Evolutionary conservation across 2,329 filamentous ascomycete species (phyloP), one percentile per base, ranked within the genome.

Genomic region (Chalaropsis ovoidea): DNA sequence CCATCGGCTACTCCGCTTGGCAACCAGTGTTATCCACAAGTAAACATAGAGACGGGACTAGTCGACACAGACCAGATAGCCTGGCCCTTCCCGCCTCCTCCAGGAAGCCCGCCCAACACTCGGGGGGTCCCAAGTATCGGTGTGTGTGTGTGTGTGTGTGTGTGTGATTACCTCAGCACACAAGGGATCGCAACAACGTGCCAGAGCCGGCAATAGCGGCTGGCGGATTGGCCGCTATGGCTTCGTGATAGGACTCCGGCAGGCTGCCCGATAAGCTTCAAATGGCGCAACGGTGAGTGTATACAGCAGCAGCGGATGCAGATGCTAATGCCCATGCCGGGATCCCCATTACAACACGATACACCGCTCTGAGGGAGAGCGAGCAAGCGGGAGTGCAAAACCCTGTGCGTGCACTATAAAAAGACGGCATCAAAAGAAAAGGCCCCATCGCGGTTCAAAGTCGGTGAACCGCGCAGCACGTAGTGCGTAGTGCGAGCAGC

Each of bases 261-360:
- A 35, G 15, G 17, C 54, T n/a, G 24, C 27, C 15, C 39, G 10
- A 47, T 22, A 58, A 31, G 27, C 15, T 3, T 19, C n/a, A 39
- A 58, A 58, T 35, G 27, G n/a, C 54, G 27, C 27, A 10, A 52
- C 15, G 10, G 47, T 15, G 35, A 10, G 4, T 39, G 35, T 10
- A 39, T 3, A 39, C 35, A 39, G 35, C 35, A 39, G 31, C 31
- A 35, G 31, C 31, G 3, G 31, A 35, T 35, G 31, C n/a, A 35
- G 31, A 35, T 35, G 31, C 7, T 35, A 3, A 35, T 35, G 3
- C 31, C 31, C 17, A 35, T 58, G 52, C 52, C 52, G 27, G 52
- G 52, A 58, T 58, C 54, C 54, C 54, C 54, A 58, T 58, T 39
- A 2, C 54, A 58, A 19, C 27, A 47, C 35, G 15, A 15, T 27